Evolutionary conservation across 352 stramenopile species (phyloP).

Genomic region (Pythium rhizo-oryzae): DNA sequence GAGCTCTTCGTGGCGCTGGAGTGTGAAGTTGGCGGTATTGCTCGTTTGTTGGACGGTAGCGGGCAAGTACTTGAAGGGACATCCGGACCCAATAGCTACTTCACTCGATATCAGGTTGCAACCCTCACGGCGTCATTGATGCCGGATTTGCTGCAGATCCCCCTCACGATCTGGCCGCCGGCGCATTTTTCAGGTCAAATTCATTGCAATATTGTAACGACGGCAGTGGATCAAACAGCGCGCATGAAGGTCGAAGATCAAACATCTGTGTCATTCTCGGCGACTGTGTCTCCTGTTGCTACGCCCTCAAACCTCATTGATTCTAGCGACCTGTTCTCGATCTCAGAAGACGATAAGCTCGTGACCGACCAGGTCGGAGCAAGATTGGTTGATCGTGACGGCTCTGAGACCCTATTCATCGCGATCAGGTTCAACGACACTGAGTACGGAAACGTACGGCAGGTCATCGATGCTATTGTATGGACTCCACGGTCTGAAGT

Average conservation of each 20-base stretch:
- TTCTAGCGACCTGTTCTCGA: slow-evolving; percentile 13
- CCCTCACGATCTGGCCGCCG: neutral
- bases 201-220: slow-evolving; percentile 6
- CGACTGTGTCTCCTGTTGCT: slow-evolving; percentile 27
- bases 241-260: slow-evolving; percentile 6
- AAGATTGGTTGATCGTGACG: slow-evolving; percentile 39
- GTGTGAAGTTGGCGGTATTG: slow-evolving; percentile 7
- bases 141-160: neutral
- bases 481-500: slow-evolving; percentile 1
- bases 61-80: neutral
- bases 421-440: slow-evolving; percentile 28
- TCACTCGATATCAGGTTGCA: slow-evolving; percentile 1
- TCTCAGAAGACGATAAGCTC: slow-evolving; percentile 35
- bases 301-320: slow-evolving; percentile 30
- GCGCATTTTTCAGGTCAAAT: slow-evolving; percentile 10
- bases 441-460: neutral
- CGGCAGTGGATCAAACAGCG: slow-evolving; percentile 3
- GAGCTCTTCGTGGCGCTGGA: slow-evolving; percentile 6
- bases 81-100: neutral
- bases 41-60: neutral
- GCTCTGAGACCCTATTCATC: slow-evolving; percentile 42
- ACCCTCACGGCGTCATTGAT: neutral
- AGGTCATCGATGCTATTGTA: slow-evolving; percentile 20
- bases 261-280: slow-evolving; percentile 13
- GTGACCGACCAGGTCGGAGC: slow-evolving; percentile 28